phyloP scores from a whole-genome alignment of 208 protist genomes.

The Trypanosoma boissoni region DNA sequence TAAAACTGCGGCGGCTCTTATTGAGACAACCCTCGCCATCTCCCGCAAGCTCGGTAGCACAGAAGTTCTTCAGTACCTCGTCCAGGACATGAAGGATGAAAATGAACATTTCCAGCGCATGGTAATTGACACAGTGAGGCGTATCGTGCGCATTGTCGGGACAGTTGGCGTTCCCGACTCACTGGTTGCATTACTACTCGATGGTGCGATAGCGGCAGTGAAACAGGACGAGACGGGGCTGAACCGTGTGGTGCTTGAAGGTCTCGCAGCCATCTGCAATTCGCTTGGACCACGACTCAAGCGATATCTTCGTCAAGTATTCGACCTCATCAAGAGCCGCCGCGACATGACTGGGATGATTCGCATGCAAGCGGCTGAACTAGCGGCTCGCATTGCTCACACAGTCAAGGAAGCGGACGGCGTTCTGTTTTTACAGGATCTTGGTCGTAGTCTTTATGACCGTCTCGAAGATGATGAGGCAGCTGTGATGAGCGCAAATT shows the following conservation, averaged over 20 bases:
- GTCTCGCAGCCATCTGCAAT: conserved; percentile 95
- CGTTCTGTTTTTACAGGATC: conserved; percentile 91
- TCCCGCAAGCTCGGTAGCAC: conserved; percentile 94
- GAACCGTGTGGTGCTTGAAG: conserved; percentile 83
- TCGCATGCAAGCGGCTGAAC: conserved; percentile 96
- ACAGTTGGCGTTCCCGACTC: conserved; percentile 89
- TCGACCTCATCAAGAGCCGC: conserved; percentile 95
- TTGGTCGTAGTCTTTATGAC: conserved; percentile 97
- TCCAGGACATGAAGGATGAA: conserved; percentile 98
- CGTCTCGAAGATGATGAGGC: conserved; percentile 98
- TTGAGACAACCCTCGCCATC: conserved; percentile 97
- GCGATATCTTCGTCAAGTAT: conserved; percentile 95
- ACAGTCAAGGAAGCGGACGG: conserved; percentile 96
- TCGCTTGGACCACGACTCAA: conserved; percentile 91
- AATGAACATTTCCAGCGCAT: conserved; percentile 96
- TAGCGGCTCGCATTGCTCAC: conserved; percentile 93
- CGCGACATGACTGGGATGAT: conserved; percentile 93
- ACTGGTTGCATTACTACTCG: conserved; percentile 95
- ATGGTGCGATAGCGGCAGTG: conserved; percentile 96
- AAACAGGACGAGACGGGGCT: conserved; percentile 94
- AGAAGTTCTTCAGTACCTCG: conserved; percentile 93
- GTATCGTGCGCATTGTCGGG: conserved; percentile 69
- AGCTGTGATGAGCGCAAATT: conserved; percentile 95
- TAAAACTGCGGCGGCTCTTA: conserved; percentile 88
- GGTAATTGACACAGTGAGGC: conserved; percentile 93